Conservation (phyloP, 2,329 filamentous ascomycete species). For the Aspergillus amoenus region DNA sequence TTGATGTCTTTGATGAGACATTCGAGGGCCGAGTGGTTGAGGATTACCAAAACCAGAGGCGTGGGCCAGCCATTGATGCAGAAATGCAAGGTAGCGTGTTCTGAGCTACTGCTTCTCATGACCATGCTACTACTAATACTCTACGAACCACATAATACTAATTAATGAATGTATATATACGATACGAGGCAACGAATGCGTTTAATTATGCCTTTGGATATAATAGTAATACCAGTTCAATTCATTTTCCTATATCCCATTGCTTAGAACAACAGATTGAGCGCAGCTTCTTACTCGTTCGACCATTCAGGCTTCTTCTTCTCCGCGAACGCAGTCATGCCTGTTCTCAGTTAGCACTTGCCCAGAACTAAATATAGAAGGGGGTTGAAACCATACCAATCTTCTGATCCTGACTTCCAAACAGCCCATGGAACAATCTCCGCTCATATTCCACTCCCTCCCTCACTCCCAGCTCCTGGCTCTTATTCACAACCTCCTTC, state of each 20-base stretch:
- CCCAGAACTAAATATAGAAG: neutral
- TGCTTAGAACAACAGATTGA: neutral
- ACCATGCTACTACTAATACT: neutral
- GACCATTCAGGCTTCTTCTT: conserved; percentile 93
- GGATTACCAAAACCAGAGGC: conserved; percentile 42
- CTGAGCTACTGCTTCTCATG: neutral
- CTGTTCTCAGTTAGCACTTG: conserved; percentile 31
- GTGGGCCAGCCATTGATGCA: conserved; percentile 50
- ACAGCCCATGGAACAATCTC: conserved; percentile 86
- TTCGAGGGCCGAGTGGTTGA: conserved; percentile 29
- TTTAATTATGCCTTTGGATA: conserved; percentile 9
- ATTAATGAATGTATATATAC: conserved; percentile 21
- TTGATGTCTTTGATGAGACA: conserved; percentile 55
- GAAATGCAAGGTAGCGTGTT: conserved; percentile 41
- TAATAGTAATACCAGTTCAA: neutral
- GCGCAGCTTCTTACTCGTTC: conserved; percentile 59
- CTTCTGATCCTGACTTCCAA: conserved; percentile 96
- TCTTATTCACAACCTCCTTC: conserved; percentile 99
- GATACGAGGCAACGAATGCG: conserved; percentile 17
- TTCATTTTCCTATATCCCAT: neutral
- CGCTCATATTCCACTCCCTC: conserved; percentile 96
- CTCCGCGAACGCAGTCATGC: conserved; percentile 89
- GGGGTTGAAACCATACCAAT: conserved; percentile 59
- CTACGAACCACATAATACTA: neutral
- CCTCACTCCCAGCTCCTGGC: conserved; percentile 80